Evolutionary conservation across 2,329 filamentous ascomycete species (phyloP), one percentile per base, ranked within the genome.

Genomic region (Colletotrichum noveboracense): DNA sequence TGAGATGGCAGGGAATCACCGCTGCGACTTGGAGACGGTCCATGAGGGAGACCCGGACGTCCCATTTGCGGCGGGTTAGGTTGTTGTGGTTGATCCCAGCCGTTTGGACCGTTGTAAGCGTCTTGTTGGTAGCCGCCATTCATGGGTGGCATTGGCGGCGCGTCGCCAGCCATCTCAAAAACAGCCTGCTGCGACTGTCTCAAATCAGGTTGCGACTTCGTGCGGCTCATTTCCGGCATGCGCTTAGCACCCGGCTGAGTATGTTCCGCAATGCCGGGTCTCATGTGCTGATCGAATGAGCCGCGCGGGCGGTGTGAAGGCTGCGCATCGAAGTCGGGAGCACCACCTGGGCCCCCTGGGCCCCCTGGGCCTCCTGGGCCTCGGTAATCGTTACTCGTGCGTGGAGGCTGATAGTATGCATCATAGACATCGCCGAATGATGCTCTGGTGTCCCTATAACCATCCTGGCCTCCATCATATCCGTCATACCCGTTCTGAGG

Each of bases 91-190:
- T 61, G 75, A 26, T 73, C 52, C 78, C 78, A 79, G 9, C 75
- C 76, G 16, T 77, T 76, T 18, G 66, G 70, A 7, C 55, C 66
- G 28, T 75, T 21, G 76, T 75, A 77, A 6, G 70, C 75, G 14
- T 72, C 75, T 21, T 74, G 38, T 48, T 48, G 80, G 56, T 77
- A 78, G 72, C 67, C 71, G 76, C 66, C 74, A 24, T 72, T 79
- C 80, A 88, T 85, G 55, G 85, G 87, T 13, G 92, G 92, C 34
- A 93, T 84, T 4, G 88, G 86, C 26, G 91, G 91, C 24, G 88
- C 87, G 78, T 94, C 92, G 30, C 86, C 89, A 3, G 91, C 92
- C 89, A 96, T 93, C 80, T 95, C 94, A 78, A 95, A 95, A 2
- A 94, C 89, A 10, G 94, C 94, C 4, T 91, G 88, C 79, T 94